These are phyloP conservation scores for Apophysomyces trapeziformis DNA, from an alignment of 371 early-diverging fungal species.

Conservation along the genomic window DNA sequence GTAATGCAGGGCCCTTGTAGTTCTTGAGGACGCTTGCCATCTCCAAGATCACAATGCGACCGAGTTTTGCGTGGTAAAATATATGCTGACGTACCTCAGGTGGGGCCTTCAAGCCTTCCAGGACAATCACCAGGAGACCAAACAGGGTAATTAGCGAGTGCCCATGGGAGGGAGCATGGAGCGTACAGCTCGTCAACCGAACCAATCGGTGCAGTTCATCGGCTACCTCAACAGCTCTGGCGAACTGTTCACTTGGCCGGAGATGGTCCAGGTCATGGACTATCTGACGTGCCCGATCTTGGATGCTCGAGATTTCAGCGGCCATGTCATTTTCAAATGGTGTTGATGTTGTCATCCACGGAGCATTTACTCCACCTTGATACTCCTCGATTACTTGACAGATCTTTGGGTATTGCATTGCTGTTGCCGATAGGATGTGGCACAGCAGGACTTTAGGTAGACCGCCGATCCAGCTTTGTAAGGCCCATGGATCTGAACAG, in stretches of 20 bases:
- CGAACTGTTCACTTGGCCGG: conserved; percentile 43
- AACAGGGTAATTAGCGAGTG: conserved; percentile 25
- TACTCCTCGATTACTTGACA: conserved; percentile 25
- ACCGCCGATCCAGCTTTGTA: conserved; percentile 29
- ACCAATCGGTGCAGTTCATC: conserved; percentile 28
- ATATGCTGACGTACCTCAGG: conserved; percentile 45
- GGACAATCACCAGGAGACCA: conserved; percentile 32
- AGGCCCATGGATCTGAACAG: conserved; percentile 25
- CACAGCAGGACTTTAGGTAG: conserved; percentile 37
- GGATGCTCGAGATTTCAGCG: conserved; percentile 20
- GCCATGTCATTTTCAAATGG: conserved; percentile 6
- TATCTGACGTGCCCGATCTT: conserved; percentile 23
- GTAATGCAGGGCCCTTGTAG: background rate
- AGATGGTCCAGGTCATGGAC: conserved; percentile 32
- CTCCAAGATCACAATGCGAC: conserved; percentile 41
- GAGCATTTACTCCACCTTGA: conserved; percentile 7
- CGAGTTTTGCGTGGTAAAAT: conserved; percentile 42
- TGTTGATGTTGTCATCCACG: conserved; percentile 10
- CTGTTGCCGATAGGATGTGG: conserved; percentile 34
- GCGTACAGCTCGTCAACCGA: conserved; percentile 20
- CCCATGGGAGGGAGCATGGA: conserved; percentile 17
- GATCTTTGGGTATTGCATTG: conserved; percentile 22
- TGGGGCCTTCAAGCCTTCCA: conserved; percentile 35
- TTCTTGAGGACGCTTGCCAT: conserved; percentile 34
- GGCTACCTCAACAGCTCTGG: conserved; percentile 29